A percentile compares a stretch with the other conserved stretches of the same genome.
Evolutionary conservation across 2,329 filamentous ascomycete species (phyloP).

Genomic region (Colletotrichum sp.): DNA sequence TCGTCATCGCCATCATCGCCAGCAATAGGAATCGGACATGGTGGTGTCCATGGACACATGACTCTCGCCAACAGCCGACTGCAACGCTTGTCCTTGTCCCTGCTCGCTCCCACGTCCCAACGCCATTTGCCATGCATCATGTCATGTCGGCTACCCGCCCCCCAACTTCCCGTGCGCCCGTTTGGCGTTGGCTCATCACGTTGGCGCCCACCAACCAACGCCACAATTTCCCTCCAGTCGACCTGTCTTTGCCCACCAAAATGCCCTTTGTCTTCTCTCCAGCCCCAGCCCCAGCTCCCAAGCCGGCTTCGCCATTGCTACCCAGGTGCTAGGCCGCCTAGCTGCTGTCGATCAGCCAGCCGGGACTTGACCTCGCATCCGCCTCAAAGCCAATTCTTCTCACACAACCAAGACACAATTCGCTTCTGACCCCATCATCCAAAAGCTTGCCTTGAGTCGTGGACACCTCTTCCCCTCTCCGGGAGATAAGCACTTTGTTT

Average conservation of each 20-base stretch:
- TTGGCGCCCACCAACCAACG: constrained; percentile 8
- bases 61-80: neutral
- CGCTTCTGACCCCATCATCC: neutral
- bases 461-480: neutral
- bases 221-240: neutral
- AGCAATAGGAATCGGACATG: neutral
- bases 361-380: neutral
- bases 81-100: neutral
- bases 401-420: neutral
- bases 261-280: neutral
- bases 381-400: neutral
- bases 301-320: neutral
- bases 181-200: constrained; percentile 2
- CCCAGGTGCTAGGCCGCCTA: neutral
- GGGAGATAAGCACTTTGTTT: neutral
- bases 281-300: neutral
- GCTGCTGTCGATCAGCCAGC: neutral
- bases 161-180: constrained; percentile 16
- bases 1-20: neutral
- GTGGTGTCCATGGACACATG: neutral
- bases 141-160: constrained; percentile 8
- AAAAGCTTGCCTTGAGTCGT: constrained; percentile 1
- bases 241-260: neutral
- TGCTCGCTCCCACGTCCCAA: neutral
- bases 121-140: neutral